Conservation (phyloP, 139 green algal genomes). For the Auxenochlorella pyrenoidosa region DNA sequence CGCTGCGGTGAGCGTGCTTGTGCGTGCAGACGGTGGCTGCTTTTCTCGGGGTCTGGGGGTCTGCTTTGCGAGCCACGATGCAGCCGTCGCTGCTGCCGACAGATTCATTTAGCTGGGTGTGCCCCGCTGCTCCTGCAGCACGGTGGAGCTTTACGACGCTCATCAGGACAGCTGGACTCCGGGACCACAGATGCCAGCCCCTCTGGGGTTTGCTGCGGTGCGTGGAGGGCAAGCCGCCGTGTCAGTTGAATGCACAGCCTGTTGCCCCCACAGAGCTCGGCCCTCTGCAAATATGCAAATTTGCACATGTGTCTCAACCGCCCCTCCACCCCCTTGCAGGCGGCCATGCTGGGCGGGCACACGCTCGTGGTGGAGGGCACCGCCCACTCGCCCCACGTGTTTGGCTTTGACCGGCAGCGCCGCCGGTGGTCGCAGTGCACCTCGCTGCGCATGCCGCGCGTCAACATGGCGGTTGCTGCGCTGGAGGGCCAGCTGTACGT, state of each 20-base stretch:
- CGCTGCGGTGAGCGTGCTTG: conserved; percentile 12
- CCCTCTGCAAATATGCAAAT: too few relatives aligned
- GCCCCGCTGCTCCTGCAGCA: conserved; percentile 23
- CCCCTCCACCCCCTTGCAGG: conserved; percentile 17
- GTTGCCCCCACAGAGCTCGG: too few relatives aligned
- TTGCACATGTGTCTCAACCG: too few relatives aligned
- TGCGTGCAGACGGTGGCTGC: neutral
- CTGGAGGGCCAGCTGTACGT: conserved; percentile 27
- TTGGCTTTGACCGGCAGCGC: conserved; percentile 9
- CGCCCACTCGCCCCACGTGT: conserved; percentile 31
- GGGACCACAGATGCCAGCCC: conserved; percentile 46
- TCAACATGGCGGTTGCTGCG: conserved; percentile 36
- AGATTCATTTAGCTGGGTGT: neutral
- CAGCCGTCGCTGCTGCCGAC: too few relatives aligned
- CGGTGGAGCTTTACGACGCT: conserved; percentile 66
- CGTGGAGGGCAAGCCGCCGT: too few relatives aligned
- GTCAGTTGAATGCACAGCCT: too few relatives aligned
- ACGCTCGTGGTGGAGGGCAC: conserved; percentile 27
- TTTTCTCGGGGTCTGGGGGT: too few relatives aligned
- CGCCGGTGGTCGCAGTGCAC: neutral
- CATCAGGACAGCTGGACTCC: conserved; percentile 56
- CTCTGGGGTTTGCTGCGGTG: conserved; percentile 23
- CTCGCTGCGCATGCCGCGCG: conserved; percentile 20
- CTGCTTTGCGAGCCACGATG: too few relatives aligned
- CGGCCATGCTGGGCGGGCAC: conserved; percentile 1